A percentile compares a stretch with the other conserved stretches of the same genome.
Conservation (phyloP, 768 basidiomycete genomes). For the Naganishia onofrii region DNA sequence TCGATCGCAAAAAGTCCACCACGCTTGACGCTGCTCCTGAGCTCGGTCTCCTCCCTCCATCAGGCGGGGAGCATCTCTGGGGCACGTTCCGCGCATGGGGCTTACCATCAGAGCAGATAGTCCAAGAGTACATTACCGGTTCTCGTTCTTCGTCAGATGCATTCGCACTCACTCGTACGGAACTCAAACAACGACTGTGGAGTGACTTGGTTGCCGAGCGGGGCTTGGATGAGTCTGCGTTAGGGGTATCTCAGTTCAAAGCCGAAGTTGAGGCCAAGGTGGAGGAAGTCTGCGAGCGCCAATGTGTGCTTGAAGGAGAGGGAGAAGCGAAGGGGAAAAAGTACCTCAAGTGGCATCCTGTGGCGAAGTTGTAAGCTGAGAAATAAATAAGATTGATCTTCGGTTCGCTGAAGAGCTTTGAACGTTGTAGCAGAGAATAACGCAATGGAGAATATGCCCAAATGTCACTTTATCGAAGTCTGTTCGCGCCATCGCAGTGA, state of each 20-base stretch:
- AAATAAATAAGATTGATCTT: no score
- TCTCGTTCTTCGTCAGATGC: constrained; percentile 63
- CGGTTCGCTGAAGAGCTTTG: no score
- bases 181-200: constrained; percentile 63
- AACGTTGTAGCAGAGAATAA: no score
- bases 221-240: constrained; percentile 51
- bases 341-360: constrained; percentile 26
- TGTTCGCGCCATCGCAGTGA: no score
- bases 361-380: constrained; percentile 21
- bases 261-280: constrained; percentile 16
- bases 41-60: constrained; percentile 36
- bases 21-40: constrained; percentile 57
- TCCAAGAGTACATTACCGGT: constrained; percentile 67
- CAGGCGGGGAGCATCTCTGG: constrained; percentile 40
- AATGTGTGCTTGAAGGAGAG: constrained; percentile 66
- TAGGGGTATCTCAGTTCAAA: constrained; percentile 13
- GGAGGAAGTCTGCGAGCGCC: constrained; percentile 48
- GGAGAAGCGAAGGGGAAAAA: constrained; percentile 21
- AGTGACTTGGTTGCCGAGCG: constrained; percentile 58
- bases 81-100: constrained; percentile 55
- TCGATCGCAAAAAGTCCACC: constrained; percentile 58
- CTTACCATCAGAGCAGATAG: constrained; percentile 74
- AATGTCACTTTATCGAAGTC: no score
- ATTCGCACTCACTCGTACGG: constrained; percentile 63
- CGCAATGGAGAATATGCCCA: no score